Conservation (phyloP, 108 stramenopile genomes). For the Skeletonema tropicum region DNA sequence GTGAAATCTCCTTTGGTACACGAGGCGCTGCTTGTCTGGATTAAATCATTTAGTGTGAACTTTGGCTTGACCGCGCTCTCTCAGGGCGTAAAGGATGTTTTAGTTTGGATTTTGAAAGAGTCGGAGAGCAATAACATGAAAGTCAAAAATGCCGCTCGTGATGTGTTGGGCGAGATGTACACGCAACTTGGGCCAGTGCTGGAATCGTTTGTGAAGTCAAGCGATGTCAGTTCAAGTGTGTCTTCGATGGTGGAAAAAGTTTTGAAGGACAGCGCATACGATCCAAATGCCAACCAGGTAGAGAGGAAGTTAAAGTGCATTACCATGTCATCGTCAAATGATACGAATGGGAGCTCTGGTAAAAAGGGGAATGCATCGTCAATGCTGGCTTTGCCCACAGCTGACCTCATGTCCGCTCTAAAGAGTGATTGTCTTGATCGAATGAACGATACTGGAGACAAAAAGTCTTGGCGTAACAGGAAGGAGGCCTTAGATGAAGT, state of each 20-base stretch:
- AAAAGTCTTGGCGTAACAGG: constrained; percentile 84
- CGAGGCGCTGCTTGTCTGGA: constrained; percentile 71
- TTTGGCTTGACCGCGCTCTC: constrained; percentile 72
- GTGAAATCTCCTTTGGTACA: constrained; percentile 77
- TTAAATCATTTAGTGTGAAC: constrained; percentile 56
- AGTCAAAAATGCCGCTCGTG: constrained; percentile 69
- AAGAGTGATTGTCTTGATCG: constrained; percentile 56
- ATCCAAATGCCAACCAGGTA: constrained; percentile 32
- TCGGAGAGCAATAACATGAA: constrained; percentile 66
- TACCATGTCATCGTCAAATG: constrained; percentile 23
- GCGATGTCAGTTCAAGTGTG: constrained; percentile 32
- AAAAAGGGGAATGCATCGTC: constrained; percentile 11
- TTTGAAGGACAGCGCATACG: constrained; percentile 51
- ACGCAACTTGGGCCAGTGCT: constrained; percentile 76
- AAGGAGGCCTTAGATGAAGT: constrained; percentile 89
- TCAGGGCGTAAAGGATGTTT: constrained; percentile 48
- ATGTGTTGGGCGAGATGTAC: constrained; percentile 65
- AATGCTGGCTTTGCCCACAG: constrained; percentile 50
- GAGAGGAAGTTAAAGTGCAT: constrained; percentile 52
- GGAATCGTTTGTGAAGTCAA: constrained; percentile 57
- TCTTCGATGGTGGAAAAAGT: constrained; percentile 54
- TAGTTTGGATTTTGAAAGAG: constrained; percentile 64
- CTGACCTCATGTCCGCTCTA: constrained; percentile 58
- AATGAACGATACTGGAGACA: constrained; percentile 72
- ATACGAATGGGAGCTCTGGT: neutral